phyloP scores from a whole-genome alignment of 2,329 filamentous ascomycete genomes.

The Dothiorella sarmentorum region DNA sequence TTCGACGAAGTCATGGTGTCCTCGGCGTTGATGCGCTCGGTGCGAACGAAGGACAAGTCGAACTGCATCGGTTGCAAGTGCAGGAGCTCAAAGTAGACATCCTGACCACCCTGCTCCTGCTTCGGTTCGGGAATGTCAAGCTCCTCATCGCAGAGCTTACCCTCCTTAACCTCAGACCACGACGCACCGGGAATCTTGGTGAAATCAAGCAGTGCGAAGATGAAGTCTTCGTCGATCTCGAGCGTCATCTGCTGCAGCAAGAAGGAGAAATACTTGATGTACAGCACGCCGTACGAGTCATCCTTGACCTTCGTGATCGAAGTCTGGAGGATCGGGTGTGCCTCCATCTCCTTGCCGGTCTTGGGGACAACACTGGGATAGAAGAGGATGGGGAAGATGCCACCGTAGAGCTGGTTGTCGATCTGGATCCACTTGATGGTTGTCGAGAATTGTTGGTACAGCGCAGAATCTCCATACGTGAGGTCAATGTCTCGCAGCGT shows the following conservation, averaged over 20 bases:
- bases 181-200: conserved; percentile 86
- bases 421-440: conserved; percentile 99
- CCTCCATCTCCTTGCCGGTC: conserved; percentile 91
- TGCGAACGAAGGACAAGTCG: conserved; percentile 94
- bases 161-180: conserved; percentile 80
- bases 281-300: conserved; percentile 94
- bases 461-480: conserved; percentile 85
- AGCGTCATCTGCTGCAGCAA: conserved; percentile 97
- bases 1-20: conserved; percentile 85
- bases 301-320: conserved; percentile 95
- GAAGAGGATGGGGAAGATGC: conserved; percentile 94
- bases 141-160: conserved; percentile 81
- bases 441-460: conserved; percentile 87
- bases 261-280: conserved; percentile 96
- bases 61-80: conserved; percentile 98
- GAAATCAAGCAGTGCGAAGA: conserved; percentile 93
- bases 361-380: conserved; percentile 98
- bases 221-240: conserved; percentile 96
- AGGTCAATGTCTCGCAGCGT: conserved; percentile 89
- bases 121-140: conserved; percentile 91
- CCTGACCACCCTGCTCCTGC: conserved; percentile 77
- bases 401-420: conserved; percentile 96
- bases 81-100: conserved; percentile 96
- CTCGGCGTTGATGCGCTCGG: conserved; percentile 92
- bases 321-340: conserved; percentile 88